Conservation (phyloP, 768 basidiomycete genomes). For the Phylloporus sp. region DNA sequence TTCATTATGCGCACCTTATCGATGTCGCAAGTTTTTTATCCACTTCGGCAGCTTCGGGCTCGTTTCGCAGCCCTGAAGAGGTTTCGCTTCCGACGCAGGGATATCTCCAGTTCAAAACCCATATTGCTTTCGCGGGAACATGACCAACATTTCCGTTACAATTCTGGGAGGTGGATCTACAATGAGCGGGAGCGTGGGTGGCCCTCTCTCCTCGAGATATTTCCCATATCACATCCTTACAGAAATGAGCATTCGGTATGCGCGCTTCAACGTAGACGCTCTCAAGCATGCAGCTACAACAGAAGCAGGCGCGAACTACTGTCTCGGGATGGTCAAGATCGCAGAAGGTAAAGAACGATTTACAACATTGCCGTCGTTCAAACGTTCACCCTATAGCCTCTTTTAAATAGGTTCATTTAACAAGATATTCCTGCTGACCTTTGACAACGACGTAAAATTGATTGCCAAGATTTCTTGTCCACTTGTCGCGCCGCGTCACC, state of each 20-base stretch:
- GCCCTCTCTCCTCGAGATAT: no score
- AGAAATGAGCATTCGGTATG: not conserved
- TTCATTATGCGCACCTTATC: not conserved
- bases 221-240: not conserved
- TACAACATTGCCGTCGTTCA: not conserved
- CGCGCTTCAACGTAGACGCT: not conserved
- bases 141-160: conserved; percentile 1
- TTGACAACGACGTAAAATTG: conserved; percentile 10
- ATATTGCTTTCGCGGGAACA: not conserved
- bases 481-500: conserved; percentile 25
- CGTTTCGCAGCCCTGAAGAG: not conserved
- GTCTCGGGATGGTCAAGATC: conserved; percentile 16
- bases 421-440: conserved; percentile 14
- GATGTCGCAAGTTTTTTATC: not conserved
- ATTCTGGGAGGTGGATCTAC: conserved; percentile 8
- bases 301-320: conserved; percentile 10
- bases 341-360: conserved; percentile 7
- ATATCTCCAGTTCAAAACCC: not conserved
- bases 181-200: conserved; percentile 5
- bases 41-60: not conserved
- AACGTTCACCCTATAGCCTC: no score
- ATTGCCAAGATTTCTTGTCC: conserved; percentile 17
- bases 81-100: not conserved
- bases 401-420: conserved; percentile 5
- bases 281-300: conserved; percentile 13